A percentile compares a stretch with the other conserved stretches of the same genome.
Evolutionary conservation across 192 early-diverging fungal species (phyloP).

Genomic region (Coemansia guatemalensis): DNA sequence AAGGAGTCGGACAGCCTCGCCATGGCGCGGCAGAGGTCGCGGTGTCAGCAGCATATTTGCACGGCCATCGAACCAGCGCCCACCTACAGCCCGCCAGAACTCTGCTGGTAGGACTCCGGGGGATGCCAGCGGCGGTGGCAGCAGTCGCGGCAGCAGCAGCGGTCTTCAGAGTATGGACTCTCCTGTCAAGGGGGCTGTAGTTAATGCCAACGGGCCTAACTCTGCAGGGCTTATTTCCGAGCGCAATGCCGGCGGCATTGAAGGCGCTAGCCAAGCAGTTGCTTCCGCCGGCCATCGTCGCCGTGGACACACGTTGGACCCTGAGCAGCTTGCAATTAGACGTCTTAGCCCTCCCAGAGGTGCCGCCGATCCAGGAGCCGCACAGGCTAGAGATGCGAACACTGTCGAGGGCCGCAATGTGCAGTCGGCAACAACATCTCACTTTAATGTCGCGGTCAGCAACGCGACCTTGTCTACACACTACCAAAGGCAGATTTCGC

Average conservation of each 20-base stretch:
- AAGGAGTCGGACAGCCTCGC: slow-evolving; percentile 37
- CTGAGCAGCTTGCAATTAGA: slow-evolving; percentile 22
- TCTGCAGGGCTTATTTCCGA: slow-evolving; percentile 38
- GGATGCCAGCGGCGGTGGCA: not conserved
- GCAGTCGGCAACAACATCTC: slow-evolving; percentile 16
- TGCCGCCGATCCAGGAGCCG: not conserved
- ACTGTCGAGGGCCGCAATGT: not conserved
- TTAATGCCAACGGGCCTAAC: slow-evolving; percentile 11
- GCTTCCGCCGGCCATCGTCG: slow-evolving; percentile 18
- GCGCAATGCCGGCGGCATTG: slow-evolving; percentile 10
- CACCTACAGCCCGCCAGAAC: slow-evolving; percentile 16
- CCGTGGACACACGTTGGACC: slow-evolving; percentile 43
- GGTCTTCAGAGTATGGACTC: not conserved
- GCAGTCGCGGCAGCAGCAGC: not conserved
- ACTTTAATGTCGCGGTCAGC: slow-evolving; percentile 32
- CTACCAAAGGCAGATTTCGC: slow-evolving; percentile 8
- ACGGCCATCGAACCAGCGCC: slow-evolving; percentile 21
- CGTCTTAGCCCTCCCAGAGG: slow-evolving; percentile 8
- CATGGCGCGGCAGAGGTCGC: slow-evolving; percentile 37
- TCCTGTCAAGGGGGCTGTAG: not conserved
- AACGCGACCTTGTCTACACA: slow-evolving; percentile 26
- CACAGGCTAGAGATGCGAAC: not conserved
- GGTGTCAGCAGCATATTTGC: slow-evolving; percentile 30
- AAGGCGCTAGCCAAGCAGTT: not conserved
- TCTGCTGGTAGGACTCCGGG: not conserved